Evolutionary conservation across 306 rosid species (phyloP).

Genomic region (Ceratonia siliqua): DNA sequence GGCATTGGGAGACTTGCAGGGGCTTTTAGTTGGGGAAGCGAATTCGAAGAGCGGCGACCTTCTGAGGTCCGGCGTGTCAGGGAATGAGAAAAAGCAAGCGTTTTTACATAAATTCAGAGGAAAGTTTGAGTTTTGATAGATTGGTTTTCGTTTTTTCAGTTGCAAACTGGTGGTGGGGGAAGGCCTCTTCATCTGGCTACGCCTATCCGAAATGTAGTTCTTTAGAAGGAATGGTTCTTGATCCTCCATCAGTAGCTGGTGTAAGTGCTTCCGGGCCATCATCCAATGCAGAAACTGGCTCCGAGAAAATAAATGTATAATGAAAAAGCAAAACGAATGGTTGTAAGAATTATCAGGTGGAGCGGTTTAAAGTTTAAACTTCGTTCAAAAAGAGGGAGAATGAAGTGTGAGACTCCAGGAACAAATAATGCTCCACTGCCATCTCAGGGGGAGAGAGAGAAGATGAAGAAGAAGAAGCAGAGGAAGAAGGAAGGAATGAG

Average conservation of each 20-base stretch:
- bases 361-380: conserved; percentile 36
- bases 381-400: conserved; percentile 12
- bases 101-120: conserved; percentile 47
- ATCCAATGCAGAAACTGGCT: background rate
- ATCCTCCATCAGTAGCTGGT: conserved; percentile 56
- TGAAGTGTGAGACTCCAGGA: background rate
- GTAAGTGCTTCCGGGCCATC: conserved; percentile 58
- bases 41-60: conserved; percentile 75
- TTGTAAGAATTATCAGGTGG: background rate
- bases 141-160: conserved; percentile 41
- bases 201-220: conserved; percentile 56
- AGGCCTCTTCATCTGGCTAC: conserved; percentile 40
- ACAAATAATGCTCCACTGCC: conserved; percentile 22
- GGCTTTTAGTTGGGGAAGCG: conserved; percentile 54
- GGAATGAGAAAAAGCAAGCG: conserved; percentile 60
- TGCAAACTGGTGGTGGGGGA: conserved; percentile 35
- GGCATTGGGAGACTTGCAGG: conserved; percentile 52
- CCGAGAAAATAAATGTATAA: background rate
- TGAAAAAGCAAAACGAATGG: background rate
- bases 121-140: conserved; percentile 32
- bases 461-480: background rate
- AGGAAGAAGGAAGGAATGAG: conserved; percentile 37
- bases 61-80: conserved; percentile 53
- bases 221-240: conserved; percentile 69
- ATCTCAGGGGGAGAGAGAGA: background rate